phyloP scores from a whole-genome alignment of 2,329 filamentous ascomycete genomes.

The Diaporthe citri region DNA sequence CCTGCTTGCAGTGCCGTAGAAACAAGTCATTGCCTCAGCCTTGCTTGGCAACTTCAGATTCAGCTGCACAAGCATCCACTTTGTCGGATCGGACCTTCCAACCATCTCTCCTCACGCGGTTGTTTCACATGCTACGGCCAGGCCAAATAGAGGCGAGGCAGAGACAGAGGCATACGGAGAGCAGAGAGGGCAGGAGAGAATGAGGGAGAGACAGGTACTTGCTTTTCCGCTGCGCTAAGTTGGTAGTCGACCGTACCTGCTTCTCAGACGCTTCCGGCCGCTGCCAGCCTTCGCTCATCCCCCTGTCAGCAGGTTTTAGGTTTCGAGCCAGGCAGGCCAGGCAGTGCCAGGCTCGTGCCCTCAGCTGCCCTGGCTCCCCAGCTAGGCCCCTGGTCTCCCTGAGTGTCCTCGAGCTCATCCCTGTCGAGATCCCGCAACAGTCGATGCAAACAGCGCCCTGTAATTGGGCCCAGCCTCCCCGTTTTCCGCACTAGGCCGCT shows the following conservation, averaged over 20 bases:
- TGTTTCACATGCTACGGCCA: conserved; percentile 15
- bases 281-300: conserved; percentile 11
- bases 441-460: conserved; percentile 29
- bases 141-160: neutral
- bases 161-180: neutral
- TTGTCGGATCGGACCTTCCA: conserved; percentile 16
- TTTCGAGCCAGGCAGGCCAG: conserved; percentile 26
- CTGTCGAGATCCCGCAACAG: conserved; percentile 6
- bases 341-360: conserved; percentile 14
- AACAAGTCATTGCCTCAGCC: conserved; percentile 32
- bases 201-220: conserved; percentile 5
- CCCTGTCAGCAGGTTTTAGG: conserved; percentile 27
- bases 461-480: conserved; percentile 36
- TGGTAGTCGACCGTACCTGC: conserved; percentile 17
- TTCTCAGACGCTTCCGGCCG: conserved; percentile 13
- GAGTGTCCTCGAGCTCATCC: neutral
- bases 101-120: neutral
- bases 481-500: conserved; percentile 33
- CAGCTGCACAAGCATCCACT: conserved; percentile 27
- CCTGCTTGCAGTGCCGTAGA: neutral
- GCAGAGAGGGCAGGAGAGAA: neutral
- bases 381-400: neutral
- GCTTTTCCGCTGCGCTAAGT: conserved; percentile 14
- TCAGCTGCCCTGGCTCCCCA: conserved; percentile 18
- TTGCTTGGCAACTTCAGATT: conserved; percentile 31